Percentiles rank a stretch among this genome's conserved stretches.
Conservation (phyloP, 805 yeast species). For the Candida endomychidarum region DNA sequence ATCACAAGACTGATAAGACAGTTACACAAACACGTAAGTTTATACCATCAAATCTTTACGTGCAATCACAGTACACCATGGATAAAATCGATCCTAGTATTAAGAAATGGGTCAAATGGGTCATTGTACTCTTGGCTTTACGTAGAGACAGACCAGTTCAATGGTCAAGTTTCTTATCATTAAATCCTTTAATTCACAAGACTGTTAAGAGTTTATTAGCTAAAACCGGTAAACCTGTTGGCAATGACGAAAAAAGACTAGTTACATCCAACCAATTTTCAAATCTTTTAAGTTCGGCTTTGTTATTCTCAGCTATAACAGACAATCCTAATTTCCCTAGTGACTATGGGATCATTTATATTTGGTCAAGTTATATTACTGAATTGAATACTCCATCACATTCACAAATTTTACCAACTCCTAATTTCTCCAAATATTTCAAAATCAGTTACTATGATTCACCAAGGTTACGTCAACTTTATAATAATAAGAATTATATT, state of each 20-base stretch:
- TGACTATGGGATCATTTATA: slow-evolving; percentile 37
- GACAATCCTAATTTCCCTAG: slow-evolving; percentile 30
- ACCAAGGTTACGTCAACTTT: slow-evolving; percentile 21
- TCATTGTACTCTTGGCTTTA: slow-evolving; percentile 22
- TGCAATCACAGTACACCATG: no score
- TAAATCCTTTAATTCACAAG: slow-evolving; percentile 31
- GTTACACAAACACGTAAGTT: not conserved
- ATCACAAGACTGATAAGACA: slow-evolving; percentile 1
- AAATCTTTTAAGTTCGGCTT: slow-evolving; percentile 13
- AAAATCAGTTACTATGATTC: slow-evolving; percentile 24
- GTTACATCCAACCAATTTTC: slow-evolving; percentile 5
- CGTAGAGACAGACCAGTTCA: slow-evolving; percentile 24
- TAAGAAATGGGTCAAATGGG: slow-evolving; percentile 29
- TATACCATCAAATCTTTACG: no score
- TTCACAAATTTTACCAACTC: slow-evolving; percentile 27
- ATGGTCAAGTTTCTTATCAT: slow-evolving; percentile 32
- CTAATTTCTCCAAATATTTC: slow-evolving; percentile 24
- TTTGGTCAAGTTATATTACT: slow-evolving; percentile 31
- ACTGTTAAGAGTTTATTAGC: slow-evolving; percentile 5
- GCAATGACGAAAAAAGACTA: not conserved
- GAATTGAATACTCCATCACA: slow-evolving; percentile 35
- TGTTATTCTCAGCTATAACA: slow-evolving; percentile 23
- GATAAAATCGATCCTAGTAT: slow-evolving; percentile 16
- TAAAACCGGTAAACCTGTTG: not conserved
- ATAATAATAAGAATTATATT: slow-evolving; percentile 31